Evolutionary conservation across 495 filamentous ascomycete species (phyloP).

Genomic region (Lasiosphaeris hirsuta): DNA sequence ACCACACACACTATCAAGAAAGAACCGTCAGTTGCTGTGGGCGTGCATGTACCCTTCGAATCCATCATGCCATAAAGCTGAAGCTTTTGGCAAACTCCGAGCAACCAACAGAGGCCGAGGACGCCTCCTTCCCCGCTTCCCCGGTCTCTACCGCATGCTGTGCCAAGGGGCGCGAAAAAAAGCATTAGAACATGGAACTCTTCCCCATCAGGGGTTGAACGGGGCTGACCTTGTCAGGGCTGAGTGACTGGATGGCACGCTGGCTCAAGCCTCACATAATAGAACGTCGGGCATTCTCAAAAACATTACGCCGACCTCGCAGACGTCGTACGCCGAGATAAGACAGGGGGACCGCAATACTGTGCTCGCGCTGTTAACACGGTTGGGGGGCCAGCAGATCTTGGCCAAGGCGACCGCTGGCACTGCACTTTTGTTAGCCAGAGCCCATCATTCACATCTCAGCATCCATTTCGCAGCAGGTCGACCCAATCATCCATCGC

Average conservation of each 20-base stretch:
- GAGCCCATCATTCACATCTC: not conserved
- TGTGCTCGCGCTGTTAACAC: not conserved
- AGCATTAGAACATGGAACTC: not conserved
- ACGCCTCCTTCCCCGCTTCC: constrained; percentile 15
- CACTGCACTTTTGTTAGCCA: not conserved
- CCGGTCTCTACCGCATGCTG: constrained; percentile 15
- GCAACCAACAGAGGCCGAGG: not conserved
- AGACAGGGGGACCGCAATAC: no score
- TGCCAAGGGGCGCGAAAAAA: not conserved
- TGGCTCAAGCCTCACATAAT: no score
- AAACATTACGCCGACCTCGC: no score
- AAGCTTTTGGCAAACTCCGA: not conserved
- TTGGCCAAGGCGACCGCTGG: not conserved
- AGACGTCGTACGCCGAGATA: no score
- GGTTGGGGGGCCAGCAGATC: not conserved
- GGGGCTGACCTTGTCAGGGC: not conserved
- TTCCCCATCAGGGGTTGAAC: no score
- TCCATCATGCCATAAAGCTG: not conserved
- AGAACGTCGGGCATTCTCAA: no score
- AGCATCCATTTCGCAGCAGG: not conserved
- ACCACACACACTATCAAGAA: no score
- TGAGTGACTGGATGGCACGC: not conserved
- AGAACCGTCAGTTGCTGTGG: no score
- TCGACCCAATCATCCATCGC: not conserved
- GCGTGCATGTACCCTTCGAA: no score